Conservation (phyloP, 2,329 filamentous ascomycete genomes). For the Tolypocladium sp. region DNA sequence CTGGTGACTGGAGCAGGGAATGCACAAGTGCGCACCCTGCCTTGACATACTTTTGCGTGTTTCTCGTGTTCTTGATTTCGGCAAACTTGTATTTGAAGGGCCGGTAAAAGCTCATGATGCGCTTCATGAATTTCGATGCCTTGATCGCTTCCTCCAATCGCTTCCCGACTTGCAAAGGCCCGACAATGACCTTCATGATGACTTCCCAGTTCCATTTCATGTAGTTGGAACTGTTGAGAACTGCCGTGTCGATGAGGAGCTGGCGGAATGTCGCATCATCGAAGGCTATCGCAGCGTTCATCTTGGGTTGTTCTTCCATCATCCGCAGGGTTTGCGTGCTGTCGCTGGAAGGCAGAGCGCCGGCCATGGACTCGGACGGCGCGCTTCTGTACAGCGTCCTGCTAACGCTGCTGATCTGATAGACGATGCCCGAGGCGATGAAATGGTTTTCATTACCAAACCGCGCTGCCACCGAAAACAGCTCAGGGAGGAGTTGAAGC, state of each 20-base stretch:
- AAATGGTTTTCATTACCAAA: slow-evolving; percentile 67
- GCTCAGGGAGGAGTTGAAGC: slow-evolving; percentile 78
- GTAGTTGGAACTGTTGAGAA: slow-evolving; percentile 83
- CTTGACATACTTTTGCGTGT: slow-evolving; percentile 87
- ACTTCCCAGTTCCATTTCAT: slow-evolving; percentile 97
- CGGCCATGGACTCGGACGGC: slow-evolving; percentile 32
- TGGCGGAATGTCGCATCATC: slow-evolving; percentile 58
- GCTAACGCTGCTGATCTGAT: slow-evolving; percentile 96
- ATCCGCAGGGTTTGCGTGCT: slow-evolving; percentile 37
- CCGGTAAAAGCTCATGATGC: slow-evolving; percentile 87
- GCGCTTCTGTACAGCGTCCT: slow-evolving; percentile 79
- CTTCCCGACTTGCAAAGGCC: slow-evolving; percentile 82
- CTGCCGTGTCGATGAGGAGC: slow-evolving; percentile 66
- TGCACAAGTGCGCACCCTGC: slow-evolving; percentile 84
- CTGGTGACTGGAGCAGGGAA: slow-evolving; percentile 73
- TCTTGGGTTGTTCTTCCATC: slow-evolving; percentile 49
- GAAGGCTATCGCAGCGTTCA: slow-evolving; percentile 34
- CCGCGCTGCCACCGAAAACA: slow-evolving; percentile 68
- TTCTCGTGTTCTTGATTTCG: slow-evolving; percentile 79
- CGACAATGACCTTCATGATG: slow-evolving; percentile 84
- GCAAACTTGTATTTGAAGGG: slow-evolving; percentile 97
- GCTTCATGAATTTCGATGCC: slow-evolving; percentile 91
- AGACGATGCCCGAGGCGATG: slow-evolving; percentile 80
- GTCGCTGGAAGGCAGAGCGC: slow-evolving; percentile 30
- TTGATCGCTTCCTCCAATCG: slow-evolving; percentile 89